Evolutionary conservation across 768 basidiomycete species (phyloP).

Genomic region (Suillus fuscotomentosus): DNA sequence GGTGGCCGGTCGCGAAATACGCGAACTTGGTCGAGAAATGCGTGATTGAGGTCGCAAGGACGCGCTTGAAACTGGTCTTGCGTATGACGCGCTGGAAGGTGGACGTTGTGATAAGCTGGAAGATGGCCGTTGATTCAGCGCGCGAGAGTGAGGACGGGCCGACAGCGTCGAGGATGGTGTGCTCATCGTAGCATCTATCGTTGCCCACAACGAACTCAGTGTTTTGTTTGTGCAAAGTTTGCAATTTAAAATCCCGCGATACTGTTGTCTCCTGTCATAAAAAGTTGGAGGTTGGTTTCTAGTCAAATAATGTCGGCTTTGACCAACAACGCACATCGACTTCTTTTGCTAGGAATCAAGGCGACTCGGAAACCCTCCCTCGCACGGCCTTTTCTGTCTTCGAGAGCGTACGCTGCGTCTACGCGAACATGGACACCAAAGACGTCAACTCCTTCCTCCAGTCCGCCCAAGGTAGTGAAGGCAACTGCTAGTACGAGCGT

Average conservation of each 20-base stretch:
- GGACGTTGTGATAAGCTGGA: conserved; percentile 42
- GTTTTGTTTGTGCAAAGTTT: not conserved
- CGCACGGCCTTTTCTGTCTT: not conserved
- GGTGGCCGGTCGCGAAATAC: conserved; percentile 50
- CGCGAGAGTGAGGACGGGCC: conserved; percentile 20
- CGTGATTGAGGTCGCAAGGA: conserved; percentile 34
- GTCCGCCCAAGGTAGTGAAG: conserved; percentile 20
- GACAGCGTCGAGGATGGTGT: conserved; percentile 14
- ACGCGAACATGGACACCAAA: conserved; percentile 27
- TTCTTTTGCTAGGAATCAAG: conserved; percentile 4
- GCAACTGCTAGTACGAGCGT: conserved; percentile 32
- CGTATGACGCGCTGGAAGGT: conserved; percentile 46
- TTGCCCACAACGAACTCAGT: not conserved
- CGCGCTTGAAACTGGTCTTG: conserved; percentile 43
- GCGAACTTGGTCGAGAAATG: conserved; percentile 40
- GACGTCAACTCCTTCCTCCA: conserved; percentile 14
- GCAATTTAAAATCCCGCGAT: conserved; percentile 1
- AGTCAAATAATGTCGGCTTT: conserved; percentile 18
- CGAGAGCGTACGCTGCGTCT: conserved; percentile 19
- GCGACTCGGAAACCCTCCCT: conserved; percentile 10
- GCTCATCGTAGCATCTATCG: conserved; percentile 16
- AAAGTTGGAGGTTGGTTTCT: not conserved
- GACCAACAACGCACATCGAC: conserved; percentile 9
- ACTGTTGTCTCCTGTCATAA: not conserved
- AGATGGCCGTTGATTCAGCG: conserved; percentile 27